A percentile compares a stretch with the other conserved stretches of the same genome.
Conservation (phyloP, 768 basidiomycete species). For the Amylocystis lapponica region DNA sequence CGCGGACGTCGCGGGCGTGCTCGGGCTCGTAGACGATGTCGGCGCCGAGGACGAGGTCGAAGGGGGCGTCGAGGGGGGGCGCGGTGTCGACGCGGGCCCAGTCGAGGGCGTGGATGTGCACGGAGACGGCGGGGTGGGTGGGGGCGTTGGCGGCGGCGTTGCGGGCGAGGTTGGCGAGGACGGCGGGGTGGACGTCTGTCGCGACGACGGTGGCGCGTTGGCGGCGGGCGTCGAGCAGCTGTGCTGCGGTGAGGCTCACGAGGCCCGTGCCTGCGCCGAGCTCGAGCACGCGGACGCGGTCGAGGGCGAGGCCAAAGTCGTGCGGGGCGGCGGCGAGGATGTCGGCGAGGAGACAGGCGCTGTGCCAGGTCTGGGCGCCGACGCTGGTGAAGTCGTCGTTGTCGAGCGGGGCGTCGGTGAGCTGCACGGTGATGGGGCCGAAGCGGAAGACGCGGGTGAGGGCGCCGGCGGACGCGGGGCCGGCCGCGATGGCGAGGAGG, state of each 20-base stretch:
- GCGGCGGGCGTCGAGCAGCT: constrained; percentile 23
- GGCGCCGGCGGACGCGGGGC: constrained; percentile 56
- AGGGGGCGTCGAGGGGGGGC: constrained; percentile 28
- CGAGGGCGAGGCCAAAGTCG: constrained; percentile 37
- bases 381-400: constrained; percentile 67
- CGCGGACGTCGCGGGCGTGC: constrained; percentile 43
- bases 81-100: constrained; percentile 23
- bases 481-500: constrained; percentile 59
- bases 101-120: constrained; percentile 30
- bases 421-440: constrained; percentile 29
- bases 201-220: constrained; percentile 26
- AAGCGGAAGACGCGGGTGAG: constrained; percentile 52
- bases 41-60: constrained; percentile 47
- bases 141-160: constrained; percentile 37
- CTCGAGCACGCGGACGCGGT: constrained; percentile 39
- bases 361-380: constrained; percentile 88
- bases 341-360: constrained; percentile 75
- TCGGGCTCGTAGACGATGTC: constrained; percentile 49
- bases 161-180: constrained; percentile 39
- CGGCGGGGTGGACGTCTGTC: constrained; percentile 45
- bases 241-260: constrained; percentile 38
- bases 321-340: constrained; percentile 56
- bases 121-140: constrained; percentile 1
- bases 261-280: constrained; percentile 56
- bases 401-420: constrained; percentile 67